A percentile compares a stretch with the other conserved stretches of the same genome.
Evolutionary conservation across 208 protist species (phyloP).

Genomic region (Trypanosoma rangeli): DNA sequence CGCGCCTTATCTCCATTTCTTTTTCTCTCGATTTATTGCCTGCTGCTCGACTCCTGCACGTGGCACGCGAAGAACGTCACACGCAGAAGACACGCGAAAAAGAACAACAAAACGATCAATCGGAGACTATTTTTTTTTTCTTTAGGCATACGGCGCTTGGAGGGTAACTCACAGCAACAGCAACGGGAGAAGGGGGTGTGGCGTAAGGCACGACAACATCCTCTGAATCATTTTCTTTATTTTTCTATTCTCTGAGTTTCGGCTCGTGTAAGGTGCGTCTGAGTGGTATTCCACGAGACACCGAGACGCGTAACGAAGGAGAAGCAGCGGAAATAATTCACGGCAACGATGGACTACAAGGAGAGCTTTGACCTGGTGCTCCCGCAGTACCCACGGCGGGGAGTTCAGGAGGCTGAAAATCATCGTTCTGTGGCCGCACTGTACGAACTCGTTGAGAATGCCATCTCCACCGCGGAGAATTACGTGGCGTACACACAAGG

Average conservation of each 20-base stretch:
- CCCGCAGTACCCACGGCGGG: conserved; percentile 57
- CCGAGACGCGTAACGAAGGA: conserved; percentile 6
- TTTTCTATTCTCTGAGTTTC: not conserved
- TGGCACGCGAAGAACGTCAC: not conserved
- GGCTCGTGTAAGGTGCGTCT: not conserved
- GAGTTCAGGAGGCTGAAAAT: conserved; percentile 71
- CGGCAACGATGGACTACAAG: conserved; percentile 17
- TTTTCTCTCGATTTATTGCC: not conserved
- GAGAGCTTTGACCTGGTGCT: conserved; percentile 34
- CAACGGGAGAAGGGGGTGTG: too few relatives aligned
- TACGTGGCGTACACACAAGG: conserved; percentile 66
- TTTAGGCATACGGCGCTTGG: too few relatives aligned
- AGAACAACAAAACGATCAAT: not conserved
- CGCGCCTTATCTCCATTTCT: too few relatives aligned
- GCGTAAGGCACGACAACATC: too few relatives aligned
- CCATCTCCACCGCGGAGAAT: conserved; percentile 70
- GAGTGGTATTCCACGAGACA: not conserved
- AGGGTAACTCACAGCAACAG: too few relatives aligned
- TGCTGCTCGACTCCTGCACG: not conserved
- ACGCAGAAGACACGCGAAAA: not conserved
- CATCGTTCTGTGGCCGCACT: conserved; percentile 48
- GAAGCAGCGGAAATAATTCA: conserved; percentile 7
- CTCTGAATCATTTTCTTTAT: not conserved
- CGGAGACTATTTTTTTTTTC: too few relatives aligned
- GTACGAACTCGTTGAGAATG: conserved; percentile 56